These are phyloP conservation scores for Colletotrichum cuscutae DNA, from an alignment of 2,329 filamentous ascomycete genomes.

Conservation along the genomic window DNA sequence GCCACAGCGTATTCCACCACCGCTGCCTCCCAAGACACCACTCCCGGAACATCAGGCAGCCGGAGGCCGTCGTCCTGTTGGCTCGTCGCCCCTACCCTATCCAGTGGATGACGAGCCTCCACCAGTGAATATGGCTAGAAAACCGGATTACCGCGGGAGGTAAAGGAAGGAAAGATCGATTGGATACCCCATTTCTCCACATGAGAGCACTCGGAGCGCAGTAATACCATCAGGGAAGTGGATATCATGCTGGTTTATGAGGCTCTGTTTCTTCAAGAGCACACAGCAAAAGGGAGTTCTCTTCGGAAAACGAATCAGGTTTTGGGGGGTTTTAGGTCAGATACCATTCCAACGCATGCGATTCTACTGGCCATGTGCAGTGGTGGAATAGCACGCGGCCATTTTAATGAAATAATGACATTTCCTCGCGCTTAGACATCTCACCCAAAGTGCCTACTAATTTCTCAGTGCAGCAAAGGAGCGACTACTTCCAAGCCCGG, in stretches of 20 bases:
- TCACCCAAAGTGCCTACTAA: neutral
- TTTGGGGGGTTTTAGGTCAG: slow-evolving; percentile 6
- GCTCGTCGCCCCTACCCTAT: slow-evolving; percentile 71
- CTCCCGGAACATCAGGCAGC: slow-evolving; percentile 62
- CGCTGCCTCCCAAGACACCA: slow-evolving; percentile 81
- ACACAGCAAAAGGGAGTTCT: slow-evolving; percentile 6
- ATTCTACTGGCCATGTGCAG: neutral
- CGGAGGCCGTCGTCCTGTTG: slow-evolving; percentile 45
- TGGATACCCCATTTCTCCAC: neutral
- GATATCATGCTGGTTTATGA: neutral
- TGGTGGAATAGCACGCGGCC: neutral
- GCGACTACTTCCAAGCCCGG: slow-evolving; percentile 13
- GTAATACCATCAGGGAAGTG: neutral
- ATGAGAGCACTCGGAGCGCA: neutral
- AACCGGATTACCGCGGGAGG: slow-evolving; percentile 76
- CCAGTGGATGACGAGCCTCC: slow-evolving; percentile 84
- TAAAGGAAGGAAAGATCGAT: slow-evolving; percentile 39
- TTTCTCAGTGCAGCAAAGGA: neutral
- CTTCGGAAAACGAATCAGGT: neutral
- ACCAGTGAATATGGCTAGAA: slow-evolving; percentile 84
- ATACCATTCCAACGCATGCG: slow-evolving; percentile 31
- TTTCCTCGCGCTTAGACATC: neutral
- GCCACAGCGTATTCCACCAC: slow-evolving; percentile 64
- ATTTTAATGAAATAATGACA: slow-evolving; percentile 25
- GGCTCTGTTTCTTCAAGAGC: neutral